These are phyloP conservation scores for Nicotiana otophora DNA, from an alignment of 257 asterid species.

Conservation along the genomic window DNA sequence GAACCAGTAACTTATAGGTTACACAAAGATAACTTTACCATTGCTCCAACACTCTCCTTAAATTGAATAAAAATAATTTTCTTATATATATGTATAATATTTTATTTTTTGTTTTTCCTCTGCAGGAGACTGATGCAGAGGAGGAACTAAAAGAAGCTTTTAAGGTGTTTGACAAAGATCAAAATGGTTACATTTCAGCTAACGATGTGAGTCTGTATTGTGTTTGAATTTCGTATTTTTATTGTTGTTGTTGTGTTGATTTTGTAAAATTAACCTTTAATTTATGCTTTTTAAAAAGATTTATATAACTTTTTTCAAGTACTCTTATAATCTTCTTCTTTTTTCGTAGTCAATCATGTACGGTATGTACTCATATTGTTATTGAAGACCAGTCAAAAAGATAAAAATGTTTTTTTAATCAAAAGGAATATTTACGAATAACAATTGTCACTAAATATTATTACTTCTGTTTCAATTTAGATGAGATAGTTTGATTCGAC, in stretches of 20 bases:
- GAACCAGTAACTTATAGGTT: no score
- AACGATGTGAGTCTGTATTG: slow-evolving; percentile 26
- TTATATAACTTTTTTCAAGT: background rate
- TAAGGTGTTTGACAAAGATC: slow-evolving; percentile 51
- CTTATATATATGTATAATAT: no score
- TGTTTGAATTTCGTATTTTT: background rate
- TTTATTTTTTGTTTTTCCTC: no score
- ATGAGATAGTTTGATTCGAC: no score
- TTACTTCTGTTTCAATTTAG: no score
- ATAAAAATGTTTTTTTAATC: background rate
- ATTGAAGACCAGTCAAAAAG: background rate
- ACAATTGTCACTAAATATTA: background rate
- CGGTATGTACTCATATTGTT: slow-evolving; percentile 1
- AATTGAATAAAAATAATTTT: no score
- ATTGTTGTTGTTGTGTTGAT: background rate
- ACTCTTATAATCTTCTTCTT: background rate
- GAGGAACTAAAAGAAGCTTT: slow-evolving; percentile 52
- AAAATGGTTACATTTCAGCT: slow-evolving; percentile 50
- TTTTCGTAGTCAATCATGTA: background rate
- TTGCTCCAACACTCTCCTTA: no score
- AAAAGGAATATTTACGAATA: no score
- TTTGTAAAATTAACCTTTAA: background rate
- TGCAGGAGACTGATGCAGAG: slow-evolving; percentile 41
- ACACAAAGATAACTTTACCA: no score
- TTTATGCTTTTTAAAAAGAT: background rate